A percentile compares a stretch with the other conserved stretches of the same genome.
These are phyloP conservation scores for Solanum raphanifolium DNA, from an alignment of 257 asterid species.

Conservation along the genomic window DNA sequence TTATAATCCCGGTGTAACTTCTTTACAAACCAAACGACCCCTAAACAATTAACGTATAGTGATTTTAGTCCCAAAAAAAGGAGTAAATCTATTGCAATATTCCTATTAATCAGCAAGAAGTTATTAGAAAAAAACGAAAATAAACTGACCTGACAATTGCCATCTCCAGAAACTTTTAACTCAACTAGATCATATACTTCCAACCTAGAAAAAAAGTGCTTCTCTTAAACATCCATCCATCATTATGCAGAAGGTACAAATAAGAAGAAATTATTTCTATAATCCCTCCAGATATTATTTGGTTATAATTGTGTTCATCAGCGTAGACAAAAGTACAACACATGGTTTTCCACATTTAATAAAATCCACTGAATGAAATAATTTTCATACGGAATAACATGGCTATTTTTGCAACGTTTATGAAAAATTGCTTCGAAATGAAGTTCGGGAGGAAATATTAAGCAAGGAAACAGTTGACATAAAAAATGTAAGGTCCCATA, in stretches of 20 bases:
- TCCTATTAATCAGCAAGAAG: not conserved
- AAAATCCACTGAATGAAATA: not conserved
- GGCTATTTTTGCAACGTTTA: not conserved
- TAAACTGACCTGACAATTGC: conserved; percentile 81
- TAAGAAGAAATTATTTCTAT: not conserved
- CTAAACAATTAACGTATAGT: not conserved
- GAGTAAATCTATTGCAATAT: not conserved
- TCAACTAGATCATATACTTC: conserved; percentile 67
- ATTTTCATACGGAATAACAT: not conserved
- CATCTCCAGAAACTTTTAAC: conserved; percentile 80
- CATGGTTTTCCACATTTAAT: not conserved
- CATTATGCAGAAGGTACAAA: not conserved
- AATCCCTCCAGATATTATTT: not conserved
- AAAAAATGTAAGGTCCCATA: not conserved
- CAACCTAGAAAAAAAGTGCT: conserved; percentile 27
- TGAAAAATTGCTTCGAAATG: not conserved
- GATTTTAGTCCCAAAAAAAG: not conserved
- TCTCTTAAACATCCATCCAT: not conserved
- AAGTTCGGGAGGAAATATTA: not conserved
- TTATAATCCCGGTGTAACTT: not conserved
- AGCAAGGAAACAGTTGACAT: not conserved
- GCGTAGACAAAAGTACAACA: not conserved
- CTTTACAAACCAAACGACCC: not conserved
- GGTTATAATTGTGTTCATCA: not conserved
- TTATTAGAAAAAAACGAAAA: not conserved